phyloP scores from a whole-genome alignment of 257 asterid species.

The Gentiana macrophylla region DNA sequence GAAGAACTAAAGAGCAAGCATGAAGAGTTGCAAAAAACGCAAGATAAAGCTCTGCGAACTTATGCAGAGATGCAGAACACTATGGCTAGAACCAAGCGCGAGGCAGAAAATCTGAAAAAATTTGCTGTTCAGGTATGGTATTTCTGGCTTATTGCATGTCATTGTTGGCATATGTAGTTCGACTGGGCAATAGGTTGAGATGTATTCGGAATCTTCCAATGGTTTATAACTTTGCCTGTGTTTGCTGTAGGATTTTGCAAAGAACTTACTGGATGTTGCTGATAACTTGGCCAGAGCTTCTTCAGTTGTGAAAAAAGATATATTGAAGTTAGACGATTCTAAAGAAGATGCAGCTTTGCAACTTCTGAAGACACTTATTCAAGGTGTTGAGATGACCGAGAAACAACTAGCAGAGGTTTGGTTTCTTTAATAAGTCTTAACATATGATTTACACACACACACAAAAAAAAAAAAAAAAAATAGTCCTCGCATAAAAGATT shows the following conservation, averaged over 20 bases:
- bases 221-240: slow-evolving; percentile 1
- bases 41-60: slow-evolving; percentile 64
- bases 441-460: too few species aligned
- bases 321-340: slow-evolving; percentile 53
- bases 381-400: slow-evolving; percentile 99
- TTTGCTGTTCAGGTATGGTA: slow-evolving; percentile 68
- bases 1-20: slow-evolving; percentile 38
- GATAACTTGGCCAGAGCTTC: slow-evolving; percentile 87
- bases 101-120: slow-evolving; percentile 72
- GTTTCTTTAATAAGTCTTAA: background rate
- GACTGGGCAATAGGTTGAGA: background rate
- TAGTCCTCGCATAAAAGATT: too few species aligned
- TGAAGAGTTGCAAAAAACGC: slow-evolving; percentile 46
- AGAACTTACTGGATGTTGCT: slow-evolving; percentile 64
- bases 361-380: slow-evolving; percentile 74
- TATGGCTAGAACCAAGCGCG: slow-evolving; percentile 69
- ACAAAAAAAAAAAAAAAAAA: too few species aligned
- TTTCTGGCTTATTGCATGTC: background rate
- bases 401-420: slow-evolving; percentile 86
- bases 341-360: slow-evolving; percentile 56
- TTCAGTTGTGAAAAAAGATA: slow-evolving; percentile 76
- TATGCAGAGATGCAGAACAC: slow-evolving; percentile 80
- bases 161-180: too few species aligned
- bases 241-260: slow-evolving; percentile 69
- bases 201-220: slow-evolving; percentile 7